These are phyloP conservation scores for Parasarocladium wereldwijsianum DNA, from an alignment of 2,329 filamentous ascomycete species.

Conservation along the genomic window DNA sequence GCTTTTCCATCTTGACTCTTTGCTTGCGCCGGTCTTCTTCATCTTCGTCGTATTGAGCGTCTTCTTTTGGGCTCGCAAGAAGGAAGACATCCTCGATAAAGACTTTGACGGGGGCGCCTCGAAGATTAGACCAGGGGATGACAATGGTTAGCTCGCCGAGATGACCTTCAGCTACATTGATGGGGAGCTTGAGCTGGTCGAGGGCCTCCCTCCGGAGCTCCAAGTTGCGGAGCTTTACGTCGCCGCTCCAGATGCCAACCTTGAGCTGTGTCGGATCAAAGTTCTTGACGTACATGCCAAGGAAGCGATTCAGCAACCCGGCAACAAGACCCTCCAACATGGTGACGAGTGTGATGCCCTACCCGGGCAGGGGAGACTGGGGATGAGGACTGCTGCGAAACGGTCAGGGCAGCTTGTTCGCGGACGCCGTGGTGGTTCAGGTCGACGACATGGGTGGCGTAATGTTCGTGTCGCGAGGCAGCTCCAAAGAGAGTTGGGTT, in stretches of 20 bases:
- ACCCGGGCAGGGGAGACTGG: conserved; percentile 45
- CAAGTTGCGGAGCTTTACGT: conserved; percentile 87
- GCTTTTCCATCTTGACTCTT: conserved; percentile 95
- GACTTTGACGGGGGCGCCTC: conserved; percentile 86
- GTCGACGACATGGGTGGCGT: conserved; percentile 5
- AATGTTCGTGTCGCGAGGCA: background rate
- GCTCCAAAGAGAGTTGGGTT: background rate
- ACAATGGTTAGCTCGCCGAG: conserved; percentile 80
- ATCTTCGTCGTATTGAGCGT: conserved; percentile 81
- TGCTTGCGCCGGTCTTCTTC: conserved; percentile 81
- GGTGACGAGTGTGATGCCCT: conserved; percentile 45
- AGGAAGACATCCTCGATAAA: conserved; percentile 96
- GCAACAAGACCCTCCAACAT: conserved; percentile 98
- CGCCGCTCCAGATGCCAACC: conserved; percentile 96
- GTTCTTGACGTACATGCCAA: conserved; percentile 99
- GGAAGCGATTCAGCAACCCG: conserved; percentile 92
- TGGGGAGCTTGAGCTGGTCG: conserved; percentile 88
- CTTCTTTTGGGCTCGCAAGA: conserved; percentile 86
- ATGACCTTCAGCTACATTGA: conserved; percentile 94
- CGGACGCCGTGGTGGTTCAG: background rate
- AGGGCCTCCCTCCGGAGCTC: conserved; percentile 89
- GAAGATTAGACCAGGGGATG: conserved; percentile 95
- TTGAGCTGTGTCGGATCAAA: conserved; percentile 97
- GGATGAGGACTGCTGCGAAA: conserved; percentile 2
- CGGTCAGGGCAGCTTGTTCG: background rate